A percentile compares a stretch with the other conserved stretches of the same genome.
phyloP scores from a whole-genome alignment of 352 stramenopile species.

The Aphanomyces astaci region DNA sequence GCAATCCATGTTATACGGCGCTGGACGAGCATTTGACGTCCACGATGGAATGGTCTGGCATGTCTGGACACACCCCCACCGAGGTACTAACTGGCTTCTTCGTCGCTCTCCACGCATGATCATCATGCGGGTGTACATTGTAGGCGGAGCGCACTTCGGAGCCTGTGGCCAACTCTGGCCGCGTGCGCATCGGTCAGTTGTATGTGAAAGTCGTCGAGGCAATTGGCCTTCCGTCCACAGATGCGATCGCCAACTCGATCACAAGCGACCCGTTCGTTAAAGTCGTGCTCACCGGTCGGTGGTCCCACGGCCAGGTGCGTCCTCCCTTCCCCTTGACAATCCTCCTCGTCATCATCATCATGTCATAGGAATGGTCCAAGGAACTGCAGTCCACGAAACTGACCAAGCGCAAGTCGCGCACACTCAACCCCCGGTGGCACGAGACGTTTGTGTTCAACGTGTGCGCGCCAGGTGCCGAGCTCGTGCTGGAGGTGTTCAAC shows the following conservation, averaged over 20 bases:
- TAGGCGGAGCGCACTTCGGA: constrained; percentile 61
- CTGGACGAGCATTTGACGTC: constrained; percentile 81
- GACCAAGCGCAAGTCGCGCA: constrained; percentile 82
- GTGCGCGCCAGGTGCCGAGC: constrained; percentile 66
- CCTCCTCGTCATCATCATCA: background rate
- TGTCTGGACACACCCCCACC: constrained; percentile 44
- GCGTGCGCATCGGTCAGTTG: constrained; percentile 75
- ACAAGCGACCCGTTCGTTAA: constrained; percentile 81
- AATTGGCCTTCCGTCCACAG: constrained; percentile 72
- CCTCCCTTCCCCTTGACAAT: background rate
- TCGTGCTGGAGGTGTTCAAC: constrained; percentile 82
- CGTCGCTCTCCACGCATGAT: background rate
- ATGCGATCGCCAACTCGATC: constrained; percentile 87
- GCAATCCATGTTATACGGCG: constrained; percentile 75
- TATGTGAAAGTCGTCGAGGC: constrained; percentile 83
- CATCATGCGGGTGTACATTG: background rate
- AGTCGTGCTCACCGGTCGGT: constrained; percentile 76
- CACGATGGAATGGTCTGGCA: constrained; percentile 55
- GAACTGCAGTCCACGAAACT: constrained; percentile 75
- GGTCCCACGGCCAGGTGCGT: constrained; percentile 58
- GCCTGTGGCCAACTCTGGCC: constrained; percentile 61
- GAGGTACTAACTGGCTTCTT: constrained; percentile 36
- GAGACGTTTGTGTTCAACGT: constrained; percentile 86
- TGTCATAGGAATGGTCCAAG: constrained; percentile 68
- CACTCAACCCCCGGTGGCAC: constrained; percentile 78